Evolutionary conservation across 2,329 filamentous ascomycete species (phyloP), one percentile per base, ranked within the genome.

Genomic region (Epichloe typhina): DNA sequence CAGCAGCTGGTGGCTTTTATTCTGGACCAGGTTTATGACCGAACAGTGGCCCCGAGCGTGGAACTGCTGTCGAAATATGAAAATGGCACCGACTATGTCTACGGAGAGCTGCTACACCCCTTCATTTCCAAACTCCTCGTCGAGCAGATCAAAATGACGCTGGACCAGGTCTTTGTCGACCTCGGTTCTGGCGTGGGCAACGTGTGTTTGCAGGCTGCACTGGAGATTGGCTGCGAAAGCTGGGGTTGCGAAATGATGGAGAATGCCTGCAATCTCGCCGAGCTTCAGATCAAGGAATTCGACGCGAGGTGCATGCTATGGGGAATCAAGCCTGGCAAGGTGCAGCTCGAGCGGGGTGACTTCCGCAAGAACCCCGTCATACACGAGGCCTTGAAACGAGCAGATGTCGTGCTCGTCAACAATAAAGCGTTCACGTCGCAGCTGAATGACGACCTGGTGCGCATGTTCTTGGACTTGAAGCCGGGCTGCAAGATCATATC

Each of bases 211-310:
- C 93, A 98, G 66, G 89, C 91, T 2, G 93, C 93, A 0, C 77
- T 98, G 19, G 88, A 98, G 66, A 82, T 91, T 49, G 93, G 93
- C 17, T 95, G 89, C 65, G 88, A 95, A 64, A 91, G 86, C 66
- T 96, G 89, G 84, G 93, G 93, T 31, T 95, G 91, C 61, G 93
- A 98, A 67, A 88, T 94, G 76, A 95, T 96, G 88, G 77, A 84
- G 52, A 94, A 93, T 54, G 88, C 90, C 2, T 90, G 85, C 70
- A 82, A 83, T 51, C 77, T 95, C 35, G 93, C 88, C 7, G 80
- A 85, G 26, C 76, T 82, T 26, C 93, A 97, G 66, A 77, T 85
- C 56, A 75, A 77, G 37, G 93, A 98, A 66, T 95, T 98, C 59
- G 74, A 76, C 52, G 82, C 86, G n/a, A 80, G 93, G 37, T 91